phyloP scores from a whole-genome alignment of 2,329 filamentous ascomycete species.

The Colletotrichum camelliae region DNA sequence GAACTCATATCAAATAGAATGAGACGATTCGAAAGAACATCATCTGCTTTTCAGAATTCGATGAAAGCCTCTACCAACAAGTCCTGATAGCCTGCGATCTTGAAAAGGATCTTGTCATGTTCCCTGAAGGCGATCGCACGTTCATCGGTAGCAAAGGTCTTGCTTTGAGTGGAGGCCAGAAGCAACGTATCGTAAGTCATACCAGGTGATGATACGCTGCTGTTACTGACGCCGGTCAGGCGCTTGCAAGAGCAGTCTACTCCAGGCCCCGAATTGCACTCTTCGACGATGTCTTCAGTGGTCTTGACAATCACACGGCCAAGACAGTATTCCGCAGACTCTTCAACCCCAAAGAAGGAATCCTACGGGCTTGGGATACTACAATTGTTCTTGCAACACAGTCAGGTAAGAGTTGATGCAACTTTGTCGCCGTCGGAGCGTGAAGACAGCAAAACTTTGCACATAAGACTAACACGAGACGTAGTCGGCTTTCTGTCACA shows the following conservation, averaged over 20 bases:
- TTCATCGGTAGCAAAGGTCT: slow-evolving; percentile 50
- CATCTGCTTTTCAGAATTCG: slow-evolving; percentile 31
- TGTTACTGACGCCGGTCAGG: slow-evolving; percentile 25
- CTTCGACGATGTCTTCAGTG: slow-evolving; percentile 44
- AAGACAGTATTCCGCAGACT: slow-evolving; percentile 33
- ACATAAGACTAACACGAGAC: neutral
- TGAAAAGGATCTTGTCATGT: slow-evolving; percentile 33
- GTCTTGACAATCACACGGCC: slow-evolving; percentile 40
- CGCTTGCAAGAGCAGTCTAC: slow-evolving; percentile 43
- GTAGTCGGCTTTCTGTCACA: slow-evolving; percentile 29
- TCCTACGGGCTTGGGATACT: slow-evolving; percentile 31
- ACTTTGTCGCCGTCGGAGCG: neutral
- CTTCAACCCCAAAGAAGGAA: slow-evolving; percentile 28
- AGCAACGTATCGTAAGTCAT: slow-evolving; percentile 42
- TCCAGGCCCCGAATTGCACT: slow-evolving; percentile 34
- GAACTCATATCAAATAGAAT: slow-evolving; percentile 27
- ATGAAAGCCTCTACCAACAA: slow-evolving; percentile 28
- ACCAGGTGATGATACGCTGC: too few relatives aligned
- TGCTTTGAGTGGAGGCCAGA: slow-evolving; percentile 52
- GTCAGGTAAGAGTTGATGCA: slow-evolving; percentile 23
- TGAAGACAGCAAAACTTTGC: neutral
- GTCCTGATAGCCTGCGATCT: slow-evolving; percentile 36
- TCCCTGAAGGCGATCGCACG: slow-evolving; percentile 42
- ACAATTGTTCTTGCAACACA: slow-evolving; percentile 44
- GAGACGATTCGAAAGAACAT: slow-evolving; percentile 40